Evolutionary conservation across 805 yeast genomes (phyloP).

Genomic region (Metschnikowia baotianmanensis): DNA sequence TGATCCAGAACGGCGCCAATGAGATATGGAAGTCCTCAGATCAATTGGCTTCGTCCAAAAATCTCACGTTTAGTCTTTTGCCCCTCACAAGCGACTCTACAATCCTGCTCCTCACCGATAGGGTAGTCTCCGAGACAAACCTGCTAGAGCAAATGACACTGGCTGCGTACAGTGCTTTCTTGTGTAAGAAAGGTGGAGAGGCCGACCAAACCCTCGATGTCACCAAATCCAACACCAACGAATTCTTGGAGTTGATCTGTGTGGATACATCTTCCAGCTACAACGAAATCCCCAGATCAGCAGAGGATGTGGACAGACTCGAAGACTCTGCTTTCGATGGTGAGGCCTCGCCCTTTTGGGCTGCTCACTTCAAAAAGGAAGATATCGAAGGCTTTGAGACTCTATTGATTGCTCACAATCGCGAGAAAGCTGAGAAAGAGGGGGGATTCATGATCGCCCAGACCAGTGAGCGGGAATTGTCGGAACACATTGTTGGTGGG

Average conservation of each 20-base stretch:
- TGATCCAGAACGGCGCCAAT: constrained; percentile 9
- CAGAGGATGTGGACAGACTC: constrained; percentile 29
- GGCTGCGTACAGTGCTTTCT: constrained; percentile 7
- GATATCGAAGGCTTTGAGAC: constrained; percentile 43
- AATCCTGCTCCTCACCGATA: constrained; percentile 14
- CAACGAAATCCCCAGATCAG: constrained; percentile 50
- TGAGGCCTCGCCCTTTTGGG: constrained; percentile 45
- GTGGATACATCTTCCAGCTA: constrained; percentile 9
- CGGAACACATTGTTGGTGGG: constrained; percentile 23
- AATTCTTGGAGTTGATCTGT: constrained; percentile 25
- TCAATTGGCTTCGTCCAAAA: not conserved
- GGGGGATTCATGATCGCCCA: constrained; percentile 39
- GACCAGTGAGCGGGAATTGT: constrained; percentile 24
- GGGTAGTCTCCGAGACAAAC: not conserved
- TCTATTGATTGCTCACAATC: constrained; percentile 47
- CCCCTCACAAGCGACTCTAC: constrained; percentile 13
- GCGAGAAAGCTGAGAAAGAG: constrained; percentile 12
- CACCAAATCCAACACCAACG: constrained; percentile 35
- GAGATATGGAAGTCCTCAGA: constrained; percentile 12
- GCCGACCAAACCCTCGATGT: constrained; percentile 29
- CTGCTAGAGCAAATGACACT: constrained; percentile 1
- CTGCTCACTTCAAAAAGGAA: constrained; percentile 41
- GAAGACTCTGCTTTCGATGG: constrained; percentile 60
- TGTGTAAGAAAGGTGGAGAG: constrained; percentile 15
- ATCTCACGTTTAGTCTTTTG: constrained; percentile 6